Conservation (phyloP, 148 eudicot genomes). For the Pharnaceum exiguum region DNA sequence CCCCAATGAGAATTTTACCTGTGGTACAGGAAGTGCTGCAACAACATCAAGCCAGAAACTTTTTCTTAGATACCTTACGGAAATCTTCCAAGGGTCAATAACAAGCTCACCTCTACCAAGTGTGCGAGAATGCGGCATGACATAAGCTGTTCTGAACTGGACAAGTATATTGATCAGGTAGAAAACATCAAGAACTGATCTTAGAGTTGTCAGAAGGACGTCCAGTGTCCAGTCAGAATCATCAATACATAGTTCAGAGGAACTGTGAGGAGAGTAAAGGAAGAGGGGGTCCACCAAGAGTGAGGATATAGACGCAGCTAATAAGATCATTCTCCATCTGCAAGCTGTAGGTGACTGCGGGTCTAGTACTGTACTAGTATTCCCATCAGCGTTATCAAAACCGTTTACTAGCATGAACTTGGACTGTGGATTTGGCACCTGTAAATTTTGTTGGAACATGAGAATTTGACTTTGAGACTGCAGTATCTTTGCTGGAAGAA, state of each 20-base stretch:
- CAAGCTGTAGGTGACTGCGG: constrained; percentile 30
- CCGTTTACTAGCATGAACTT: too few relatives aligned
- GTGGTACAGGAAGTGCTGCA: constrained; percentile 55
- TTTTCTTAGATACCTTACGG: constrained; percentile 29
- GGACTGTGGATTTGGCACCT: too few relatives aligned
- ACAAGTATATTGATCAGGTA: constrained; percentile 36
- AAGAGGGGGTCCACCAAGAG: constrained; percentile 60
- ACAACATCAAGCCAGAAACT: constrained; percentile 47
- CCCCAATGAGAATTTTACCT: constrained; percentile 36
- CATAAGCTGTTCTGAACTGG: constrained; percentile 49
- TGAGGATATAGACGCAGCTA: constrained; percentile 38
- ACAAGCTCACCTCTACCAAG: constrained; percentile 65
- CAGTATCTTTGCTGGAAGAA: too few relatives aligned
- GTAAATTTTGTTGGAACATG: too few relatives aligned
- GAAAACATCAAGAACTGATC: constrained; percentile 39
- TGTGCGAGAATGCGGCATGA: constrained; percentile 49
- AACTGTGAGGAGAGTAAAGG: constrained; percentile 38
- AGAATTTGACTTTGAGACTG: too few relatives aligned
- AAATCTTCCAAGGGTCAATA: constrained; percentile 43
- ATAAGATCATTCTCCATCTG: constrained; percentile 51
- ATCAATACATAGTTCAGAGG: constrained; percentile 25
- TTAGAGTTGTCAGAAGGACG: constrained; percentile 34
- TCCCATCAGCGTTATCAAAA: too few relatives aligned
- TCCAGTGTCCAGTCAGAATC: constrained; percentile 21
- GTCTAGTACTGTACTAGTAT: constrained; percentile 33